A percentile compares a stretch with the other conserved stretches of the same genome.
Evolutionary conservation across 805 yeast species (phyloP).

Genomic region (Wickerhamiella cacticola): DNA sequence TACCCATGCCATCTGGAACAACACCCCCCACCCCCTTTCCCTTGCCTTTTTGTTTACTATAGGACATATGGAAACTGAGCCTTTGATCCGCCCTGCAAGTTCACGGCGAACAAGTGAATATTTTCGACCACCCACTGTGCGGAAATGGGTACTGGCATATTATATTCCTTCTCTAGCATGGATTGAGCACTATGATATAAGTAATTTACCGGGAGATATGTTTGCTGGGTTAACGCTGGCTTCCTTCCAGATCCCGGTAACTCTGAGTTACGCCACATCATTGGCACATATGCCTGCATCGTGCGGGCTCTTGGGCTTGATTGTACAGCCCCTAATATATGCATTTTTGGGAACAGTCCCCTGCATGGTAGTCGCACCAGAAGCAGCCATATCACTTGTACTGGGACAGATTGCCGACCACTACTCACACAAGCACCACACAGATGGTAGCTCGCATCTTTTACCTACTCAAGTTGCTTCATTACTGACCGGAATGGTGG

Average conservation of each 20-base stretch:
- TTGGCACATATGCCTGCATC: conserved; percentile 74
- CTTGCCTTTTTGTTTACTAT: too few relatives aligned
- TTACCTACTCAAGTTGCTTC: conserved; percentile 48
- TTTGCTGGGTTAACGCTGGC: conserved; percentile 81
- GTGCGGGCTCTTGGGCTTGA: conserved; percentile 64
- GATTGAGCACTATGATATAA: conserved; percentile 35
- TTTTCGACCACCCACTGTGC: background rate
- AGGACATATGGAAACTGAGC: background rate
- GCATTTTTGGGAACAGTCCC: conserved; percentile 76
- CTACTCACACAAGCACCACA: conserved; percentile 33
- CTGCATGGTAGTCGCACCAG: conserved; percentile 83
- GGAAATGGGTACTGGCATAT: conserved; percentile 33
- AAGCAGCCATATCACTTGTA: conserved; percentile 73
- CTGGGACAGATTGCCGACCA: conserved; percentile 68
- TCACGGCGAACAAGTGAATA: background rate
- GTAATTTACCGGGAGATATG: conserved; percentile 44
- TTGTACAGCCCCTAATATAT: conserved; percentile 68
- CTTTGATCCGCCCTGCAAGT: background rate
- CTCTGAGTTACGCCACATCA: conserved; percentile 72
- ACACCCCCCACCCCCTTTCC: too few relatives aligned
- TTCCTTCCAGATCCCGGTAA: conserved; percentile 81
- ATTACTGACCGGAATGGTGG: conserved; percentile 62
- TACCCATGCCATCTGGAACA: too few relatives aligned
- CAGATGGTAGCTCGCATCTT: conserved; percentile 21
- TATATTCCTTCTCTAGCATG: conserved; percentile 47